Evolutionary conservation across 2,329 filamentous ascomycete species (phyloP), one percentile per base, ranked within the genome.

Genomic region (Colletotrichum trifolii): DNA sequence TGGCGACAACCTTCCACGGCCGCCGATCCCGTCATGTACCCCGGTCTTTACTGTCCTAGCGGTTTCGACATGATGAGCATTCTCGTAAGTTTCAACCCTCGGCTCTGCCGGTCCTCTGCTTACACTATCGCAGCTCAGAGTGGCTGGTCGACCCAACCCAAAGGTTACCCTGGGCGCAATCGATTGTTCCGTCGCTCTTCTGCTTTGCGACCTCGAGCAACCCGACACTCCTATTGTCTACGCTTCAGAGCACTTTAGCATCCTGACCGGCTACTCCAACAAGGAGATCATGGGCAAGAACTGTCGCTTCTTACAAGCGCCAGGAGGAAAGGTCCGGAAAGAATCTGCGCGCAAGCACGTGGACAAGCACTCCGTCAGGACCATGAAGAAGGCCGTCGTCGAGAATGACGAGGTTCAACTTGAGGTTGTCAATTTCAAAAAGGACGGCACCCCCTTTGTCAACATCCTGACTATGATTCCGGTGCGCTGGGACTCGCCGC

Each of bases 381-480:
- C 67, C 46, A 81, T 88, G 78, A 76, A 78, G 7, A 73, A 78
- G 36, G 81, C 85, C 2, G 73, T 87, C 25, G 74, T 79, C n/a
- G 66, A 71, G 3, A 77, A 79, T 46, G 63, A 73, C 36, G 85
- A 88, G 71, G 71, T 86, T 6, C 81, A 85, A 59, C 69, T 85
- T 5, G 72, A 79, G 40, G 74, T 97, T 12, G 89, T 90, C 73
- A 97, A 97, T 74, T 97, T 94, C 75, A 88, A 91, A 68, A 92
- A 93, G 78, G 89, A 91, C 54, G 93, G 94, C 0, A 86, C 92
- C 70, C 84, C 84, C 0, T 97, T 97, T 73, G 90, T 90, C 82
- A 97, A 97, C 70, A 74, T 94, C 11, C 81, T 97, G 56, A 93
- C 91, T n/a, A 93, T 96, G 82, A 91, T 97, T 57, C 93, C 93